Evolutionary conservation across 768 basidiomycete species (phyloP), one percentile per base, ranked within the genome.

Genomic region (Mycena pura): DNA sequence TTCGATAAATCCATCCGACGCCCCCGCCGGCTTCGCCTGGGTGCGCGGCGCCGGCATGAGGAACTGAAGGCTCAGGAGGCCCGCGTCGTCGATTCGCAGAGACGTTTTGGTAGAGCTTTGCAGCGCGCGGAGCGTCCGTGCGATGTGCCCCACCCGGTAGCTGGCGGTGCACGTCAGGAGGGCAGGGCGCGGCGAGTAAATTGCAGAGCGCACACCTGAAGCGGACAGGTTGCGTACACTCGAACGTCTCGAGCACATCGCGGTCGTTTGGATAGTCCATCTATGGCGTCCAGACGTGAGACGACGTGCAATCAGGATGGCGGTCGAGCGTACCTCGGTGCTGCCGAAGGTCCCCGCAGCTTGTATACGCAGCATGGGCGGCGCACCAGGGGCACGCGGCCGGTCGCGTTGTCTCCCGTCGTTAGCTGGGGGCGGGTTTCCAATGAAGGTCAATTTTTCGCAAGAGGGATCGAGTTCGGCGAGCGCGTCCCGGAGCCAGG

Each of bases 221-320:
- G 32, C 78, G 81, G 29, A 95, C 82, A 7, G 78, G 76, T 32
- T 80, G 78, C 11, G 74, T 78, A 72, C 96, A 98, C 61, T 96
- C 92, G 68, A 97, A 95, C 0, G 88, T 86, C 74, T 97, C 95
- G 28, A 98, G 82, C 0, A 99, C 92, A 48, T 97, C 95, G 46
- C 84, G 83, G 69, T 96, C 95, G 67, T 93, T 95, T 3, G 95
- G 95, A 63, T 96, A 99, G 75, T 99, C 96, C 88, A 98, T 93
- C 94, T 96, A 68, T 28, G 15, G 5, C 17, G 38, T 36, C 17
- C n/a, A 28, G 19, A 47, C 19, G 64, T 51, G 58, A 36, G 22
- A 57, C 13, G 25, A 27, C 44, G 34, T 43, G 25, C 41, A 27
- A 38, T 24, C 25, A 29, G 39, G 6, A 31, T n/a, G 45, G 32